phyloP scores from a whole-genome alignment of 2,329 filamentous ascomycete species.

The Stagonosporopsis rhizophila region DNA sequence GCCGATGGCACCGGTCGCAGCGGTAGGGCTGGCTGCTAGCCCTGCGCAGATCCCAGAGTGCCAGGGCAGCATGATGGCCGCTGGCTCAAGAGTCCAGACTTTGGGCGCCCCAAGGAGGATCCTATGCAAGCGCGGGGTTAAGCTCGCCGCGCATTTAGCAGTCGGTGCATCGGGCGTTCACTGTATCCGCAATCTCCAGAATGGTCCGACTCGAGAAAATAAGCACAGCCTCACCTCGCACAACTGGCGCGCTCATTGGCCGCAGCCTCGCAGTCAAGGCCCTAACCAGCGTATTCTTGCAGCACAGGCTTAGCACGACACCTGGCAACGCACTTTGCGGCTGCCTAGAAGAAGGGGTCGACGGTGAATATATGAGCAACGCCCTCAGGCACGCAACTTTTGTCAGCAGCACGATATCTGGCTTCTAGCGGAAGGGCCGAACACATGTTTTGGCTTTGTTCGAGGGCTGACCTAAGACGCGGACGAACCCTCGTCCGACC shows the following conservation, averaged over 20 bases:
- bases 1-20: neutral
- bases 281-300: conserved; percentile 8
- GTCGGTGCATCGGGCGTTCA: conserved; percentile 5
- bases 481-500: conserved; percentile 18
- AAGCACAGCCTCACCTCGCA: conserved; percentile 16
- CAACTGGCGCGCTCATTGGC: conserved; percentile 6
- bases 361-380: conserved; percentile 4
- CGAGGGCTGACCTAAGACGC: conserved; percentile 11
- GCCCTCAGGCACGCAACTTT: conserved; percentile 12
- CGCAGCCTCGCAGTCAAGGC: conserved; percentile 1
- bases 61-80: neutral
- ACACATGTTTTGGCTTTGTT: neutral
- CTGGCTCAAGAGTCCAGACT: neutral
- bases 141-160: conserved; percentile 1
- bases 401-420: conserved; percentile 5
- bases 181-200: conserved; percentile 16
- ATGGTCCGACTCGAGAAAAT: conserved; percentile 6
- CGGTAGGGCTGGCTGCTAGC: conserved; percentile 9
- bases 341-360: conserved; percentile 6
- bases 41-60: conserved; percentile 9
- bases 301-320: conserved; percentile 8
- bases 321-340: conserved; percentile 3
- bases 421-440: neutral
- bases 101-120: neutral
- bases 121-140: conserved; percentile 6